Evolutionary conservation across 2,329 filamentous ascomycete species (phyloP).

Genomic region (Sarocladium kiliense): DNA sequence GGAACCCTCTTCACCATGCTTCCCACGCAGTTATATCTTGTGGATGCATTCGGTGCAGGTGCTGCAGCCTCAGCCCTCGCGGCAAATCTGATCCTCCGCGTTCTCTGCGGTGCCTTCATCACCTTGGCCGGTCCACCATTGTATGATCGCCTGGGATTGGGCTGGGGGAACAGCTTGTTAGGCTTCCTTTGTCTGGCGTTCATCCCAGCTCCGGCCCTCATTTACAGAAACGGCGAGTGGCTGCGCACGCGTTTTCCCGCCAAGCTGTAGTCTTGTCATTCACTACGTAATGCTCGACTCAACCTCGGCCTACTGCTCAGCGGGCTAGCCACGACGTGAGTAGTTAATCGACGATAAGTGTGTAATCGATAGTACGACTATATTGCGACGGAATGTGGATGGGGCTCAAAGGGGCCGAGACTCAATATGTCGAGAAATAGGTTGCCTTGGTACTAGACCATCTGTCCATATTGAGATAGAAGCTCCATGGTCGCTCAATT

Average conservation of each 20-base stretch:
- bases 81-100: conserved; percentile 31
- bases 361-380: too few relatives aligned
- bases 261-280: too few relatives aligned
- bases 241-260: background rate
- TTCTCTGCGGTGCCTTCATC: conserved; percentile 31
- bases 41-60: conserved; percentile 42
- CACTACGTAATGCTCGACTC: too few relatives aligned
- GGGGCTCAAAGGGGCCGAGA: too few relatives aligned
- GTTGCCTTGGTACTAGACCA: too few relatives aligned
- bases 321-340: too few relatives aligned
- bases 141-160: conserved; percentile 32
- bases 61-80: conserved; percentile 33
- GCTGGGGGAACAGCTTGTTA: conserved; percentile 38
- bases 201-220: conserved; percentile 17
- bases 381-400: too few relatives aligned
- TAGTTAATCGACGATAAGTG: too few relatives aligned
- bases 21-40: conserved; percentile 46
- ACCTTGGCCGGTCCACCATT: conserved; percentile 32
- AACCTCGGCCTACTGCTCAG: too few relatives aligned
- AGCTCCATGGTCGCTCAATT: too few relatives aligned
- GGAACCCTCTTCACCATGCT: conserved; percentile 28
- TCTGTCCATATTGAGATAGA: too few relatives aligned
- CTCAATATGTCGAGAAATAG: too few relatives aligned
- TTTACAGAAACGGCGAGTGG: background rate
- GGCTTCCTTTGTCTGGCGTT: conserved; percentile 32